Base-by-base conservation (phyloP, 208 protist species). In the Tritrichomonas musculus region DNA sequence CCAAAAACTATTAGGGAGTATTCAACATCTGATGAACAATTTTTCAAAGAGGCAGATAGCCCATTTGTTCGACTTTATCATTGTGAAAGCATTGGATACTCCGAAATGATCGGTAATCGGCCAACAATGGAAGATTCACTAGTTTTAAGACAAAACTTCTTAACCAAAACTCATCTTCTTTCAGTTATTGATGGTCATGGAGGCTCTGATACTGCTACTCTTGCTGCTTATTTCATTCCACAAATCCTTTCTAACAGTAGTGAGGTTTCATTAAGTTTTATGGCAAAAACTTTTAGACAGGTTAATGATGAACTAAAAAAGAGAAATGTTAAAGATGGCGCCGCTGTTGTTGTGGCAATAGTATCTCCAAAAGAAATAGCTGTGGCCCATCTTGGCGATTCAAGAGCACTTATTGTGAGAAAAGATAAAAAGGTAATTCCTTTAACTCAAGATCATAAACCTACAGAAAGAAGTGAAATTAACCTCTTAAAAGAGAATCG, bases 371-470 rank as follows among this genome's bases (percentile, higher is more conserved):
- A 66, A 20, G 55, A 66, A 5, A 64, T 92, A 0, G 50, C 25
- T n/a, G 50, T 36, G 17, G 88, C 88, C 5, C 30, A 92, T 36
- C 20, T 92, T 30, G 88, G 88, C 8, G 88, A 92, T 72, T 72
- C 55, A 49, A 11, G 50, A 36, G 50, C 39, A 39, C 9, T 92
- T 9, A 13, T 92, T 0, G 27, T 92, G 0, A 0, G 47, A 73
- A 55, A 92, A 66, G 41, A 73, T 72, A 44, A 44, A 69, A 33
- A 13, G 30, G 55, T 72, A 9, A n/a, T 13, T 11, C 88, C 50
- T 11, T 36, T 92, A 8, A 36, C 55, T 11, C 30, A 49, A 14
- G 88, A 92, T 53, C 88, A 92, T 41, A 92, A 92, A n/a, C 88
- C 88, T 9, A 72, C 49, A 36, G 49, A 72, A 27, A 39, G n/a